These are phyloP conservation scores for Amylostereum areolatum DNA, from an alignment of 1,284 basidiomycete genomes.

Conservation along the genomic window DNA sequence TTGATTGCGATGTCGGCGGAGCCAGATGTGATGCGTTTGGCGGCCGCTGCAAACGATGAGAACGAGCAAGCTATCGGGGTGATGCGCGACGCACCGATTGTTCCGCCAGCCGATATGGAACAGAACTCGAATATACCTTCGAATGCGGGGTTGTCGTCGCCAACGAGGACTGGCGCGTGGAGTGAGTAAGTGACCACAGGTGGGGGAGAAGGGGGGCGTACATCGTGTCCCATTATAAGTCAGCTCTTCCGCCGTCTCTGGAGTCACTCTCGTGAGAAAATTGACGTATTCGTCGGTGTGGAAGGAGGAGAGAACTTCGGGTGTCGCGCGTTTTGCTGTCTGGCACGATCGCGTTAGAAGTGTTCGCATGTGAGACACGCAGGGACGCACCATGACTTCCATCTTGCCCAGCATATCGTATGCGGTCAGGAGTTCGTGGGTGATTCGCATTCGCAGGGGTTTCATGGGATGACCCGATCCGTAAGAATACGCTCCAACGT, in stretches of 20 bases:
- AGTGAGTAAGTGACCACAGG: conserved; percentile 9
- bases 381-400: conserved; percentile 75
- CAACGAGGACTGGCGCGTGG: conserved; percentile 61
- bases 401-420: conserved; percentile 90
- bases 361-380: not conserved
- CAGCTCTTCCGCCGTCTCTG: conserved; percentile 81
- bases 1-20: conserved; percentile 92
- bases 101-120: conserved; percentile 93
- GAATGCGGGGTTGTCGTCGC: conserved; percentile 95
- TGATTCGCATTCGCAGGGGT: conserved; percentile 89
- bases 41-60: conserved; percentile 54
- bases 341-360: conserved; percentile 21
- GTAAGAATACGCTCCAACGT: conserved; percentile 82
- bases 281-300: conserved; percentile 98
- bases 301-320: conserved; percentile 85
- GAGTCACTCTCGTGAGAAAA: conserved; percentile 83
- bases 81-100: conserved; percentile 51
- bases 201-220: conserved; percentile 33
- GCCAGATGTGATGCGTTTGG: conserved; percentile 76
- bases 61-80: not conserved
- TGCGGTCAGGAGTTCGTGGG: conserved; percentile 86
- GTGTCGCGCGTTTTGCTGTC: conserved; percentile 78
- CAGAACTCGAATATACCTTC: conserved; percentile 98
- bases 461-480: conserved; percentile 92
- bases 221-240: conserved; percentile 82